Percentiles rank a stretch among this genome's conserved stretches.
Evolutionary conservation across 2,329 filamentous ascomycete species (phyloP).

Genomic region (Penicillium sp.): DNA sequence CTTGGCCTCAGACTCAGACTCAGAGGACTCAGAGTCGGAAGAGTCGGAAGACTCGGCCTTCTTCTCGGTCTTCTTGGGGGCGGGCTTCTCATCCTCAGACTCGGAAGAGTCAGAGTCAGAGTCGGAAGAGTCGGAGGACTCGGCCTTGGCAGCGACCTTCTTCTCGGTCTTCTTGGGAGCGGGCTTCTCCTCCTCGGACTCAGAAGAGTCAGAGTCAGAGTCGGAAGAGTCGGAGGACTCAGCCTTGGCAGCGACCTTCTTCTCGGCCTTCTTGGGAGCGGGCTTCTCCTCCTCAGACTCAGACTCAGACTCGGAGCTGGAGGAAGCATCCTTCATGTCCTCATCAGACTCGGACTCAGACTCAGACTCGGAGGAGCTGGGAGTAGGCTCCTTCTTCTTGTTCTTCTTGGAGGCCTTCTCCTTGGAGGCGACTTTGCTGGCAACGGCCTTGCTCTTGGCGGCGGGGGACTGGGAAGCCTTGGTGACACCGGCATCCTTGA

Average conservation of each 20-base stretch:
- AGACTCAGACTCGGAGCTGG: conserved; percentile 22
- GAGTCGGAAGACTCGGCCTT: conserved; percentile 32
- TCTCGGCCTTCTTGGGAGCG: conserved; percentile 27
- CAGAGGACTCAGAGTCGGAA: conserved; percentile 37
- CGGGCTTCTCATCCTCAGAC: conserved; percentile 38
- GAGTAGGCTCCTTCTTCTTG: conserved; percentile 45
- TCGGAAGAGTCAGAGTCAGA: conserved; percentile 33
- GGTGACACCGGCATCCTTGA: conserved; percentile 47
- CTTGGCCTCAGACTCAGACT: conserved; percentile 30
- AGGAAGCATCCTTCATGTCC: conserved; percentile 34
- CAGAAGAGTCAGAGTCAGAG: conserved; percentile 27
- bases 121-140: conserved; percentile 29
- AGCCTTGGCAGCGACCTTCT: conserved; percentile 29
- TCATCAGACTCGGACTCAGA: conserved; percentile 40
- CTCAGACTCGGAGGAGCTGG: conserved; percentile 26
- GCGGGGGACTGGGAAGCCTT: conserved; percentile 46
- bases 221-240: conserved; percentile 31
- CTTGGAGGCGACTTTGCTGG: conserved; percentile 42
- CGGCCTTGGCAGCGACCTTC: conserved; percentile 29
- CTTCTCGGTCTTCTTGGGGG: conserved; percentile 34
- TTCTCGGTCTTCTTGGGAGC: conserved; percentile 29
- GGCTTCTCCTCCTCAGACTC: conserved; percentile 31
- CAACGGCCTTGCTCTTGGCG: conserved; percentile 47
- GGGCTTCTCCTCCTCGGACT: conserved; percentile 35
- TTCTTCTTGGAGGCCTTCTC: conserved; percentile 41